Percentiles rank a stretch among this genome's conserved stretches.
phyloP scores from a whole-genome alignment of 805 yeast genomes.

The Peterozyma toletana region DNA sequence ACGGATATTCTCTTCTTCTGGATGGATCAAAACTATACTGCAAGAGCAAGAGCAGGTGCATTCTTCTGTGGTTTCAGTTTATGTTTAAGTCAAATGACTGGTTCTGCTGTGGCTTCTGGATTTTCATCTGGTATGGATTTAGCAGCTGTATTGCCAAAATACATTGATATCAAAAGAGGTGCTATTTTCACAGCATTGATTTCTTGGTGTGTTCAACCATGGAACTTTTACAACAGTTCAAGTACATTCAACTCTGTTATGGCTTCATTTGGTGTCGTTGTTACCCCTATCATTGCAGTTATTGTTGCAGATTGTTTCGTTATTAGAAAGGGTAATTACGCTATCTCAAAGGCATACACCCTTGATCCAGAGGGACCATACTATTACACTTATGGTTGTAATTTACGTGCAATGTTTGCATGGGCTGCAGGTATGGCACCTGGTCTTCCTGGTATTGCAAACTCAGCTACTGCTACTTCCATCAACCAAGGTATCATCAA shows the following conservation, averaged over 20 bases:
- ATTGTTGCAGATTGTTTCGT: constrained; percentile 27
- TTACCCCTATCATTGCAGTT: constrained; percentile 28
- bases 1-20: constrained; percentile 22
- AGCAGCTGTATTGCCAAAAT: constrained; percentile 30
- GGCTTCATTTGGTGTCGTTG: constrained; percentile 30
- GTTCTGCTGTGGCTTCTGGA: constrained; percentile 26
- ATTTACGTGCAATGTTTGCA: constrained; percentile 20
- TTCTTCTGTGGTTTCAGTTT: constrained; percentile 30
- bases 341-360: constrained; percentile 27
- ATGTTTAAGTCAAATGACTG: constrained; percentile 26
- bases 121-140: constrained; percentile 36
- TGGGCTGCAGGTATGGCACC: constrained; percentile 28
- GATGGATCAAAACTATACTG: constrained; percentile 20
- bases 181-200: constrained; percentile 22
- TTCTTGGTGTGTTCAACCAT: constrained; percentile 31
- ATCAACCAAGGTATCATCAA: constrained; percentile 17
- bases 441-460: constrained; percentile 29
- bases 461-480: constrained; percentile 17
- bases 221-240: constrained; percentile 30
- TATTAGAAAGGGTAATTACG: constrained; percentile 21
- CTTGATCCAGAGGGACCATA: constrained; percentile 18
- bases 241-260: constrained; percentile 27
- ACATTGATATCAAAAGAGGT: constrained; percentile 32
- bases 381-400: constrained; percentile 23
- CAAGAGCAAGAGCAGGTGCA: constrained; percentile 31